A percentile compares a stretch with the other conserved stretches of the same genome.
Conservation (phyloP, 1,139 yeast genomes). For the Magnusiomyces starmeri region DNA sequence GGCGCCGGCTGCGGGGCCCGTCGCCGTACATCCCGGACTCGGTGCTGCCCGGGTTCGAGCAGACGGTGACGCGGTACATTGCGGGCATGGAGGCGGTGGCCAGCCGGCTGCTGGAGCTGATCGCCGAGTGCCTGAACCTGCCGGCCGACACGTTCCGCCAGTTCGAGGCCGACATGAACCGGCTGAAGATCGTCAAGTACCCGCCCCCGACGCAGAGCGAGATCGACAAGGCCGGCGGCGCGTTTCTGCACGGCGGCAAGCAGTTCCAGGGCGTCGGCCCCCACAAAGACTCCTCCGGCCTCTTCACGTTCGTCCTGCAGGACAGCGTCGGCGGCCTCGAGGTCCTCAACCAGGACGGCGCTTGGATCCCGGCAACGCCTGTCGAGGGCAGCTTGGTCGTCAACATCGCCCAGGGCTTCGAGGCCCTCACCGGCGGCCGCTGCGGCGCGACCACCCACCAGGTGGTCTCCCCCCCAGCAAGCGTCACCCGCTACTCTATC, state of each 20-base stretch:
- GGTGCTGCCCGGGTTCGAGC: slow-evolving; percentile 46
- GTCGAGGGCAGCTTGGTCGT: slow-evolving; percentile 31
- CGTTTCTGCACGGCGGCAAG: slow-evolving; percentile 20
- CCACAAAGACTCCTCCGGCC: slow-evolving; percentile 58
- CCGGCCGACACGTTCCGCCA: slow-evolving; percentile 40
- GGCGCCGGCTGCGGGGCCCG: slow-evolving; percentile 58
- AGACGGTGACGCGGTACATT: slow-evolving; percentile 42
- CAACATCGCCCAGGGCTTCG: slow-evolving; percentile 37
- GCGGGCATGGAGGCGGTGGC: slow-evolving; percentile 44
- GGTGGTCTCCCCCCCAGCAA: slow-evolving; percentile 50
- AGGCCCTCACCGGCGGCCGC: slow-evolving; percentile 36
- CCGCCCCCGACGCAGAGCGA: slow-evolving; percentile 24
- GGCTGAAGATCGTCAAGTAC: slow-evolving; percentile 34
- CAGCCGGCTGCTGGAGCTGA: slow-evolving; percentile 39
- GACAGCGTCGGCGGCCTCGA: slow-evolving; percentile 50
- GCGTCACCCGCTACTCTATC: slow-evolving; percentile 31
- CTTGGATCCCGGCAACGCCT: slow-evolving; percentile 49
- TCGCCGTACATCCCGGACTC: slow-evolving; percentile 50
- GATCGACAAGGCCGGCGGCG: slow-evolving; percentile 2
- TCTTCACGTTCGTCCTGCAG: slow-evolving; percentile 54
- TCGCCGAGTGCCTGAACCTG: slow-evolving; percentile 51
- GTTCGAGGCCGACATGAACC: slow-evolving; percentile 38
- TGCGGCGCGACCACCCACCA: slow-evolving; percentile 58
- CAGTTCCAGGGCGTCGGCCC: slow-evolving; percentile 61
- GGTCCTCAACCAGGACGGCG: slow-evolving; percentile 54